These are phyloP conservation scores for Rubus idaeus DNA, from an alignment of 306 rosid genomes.

Conservation along the genomic window DNA sequence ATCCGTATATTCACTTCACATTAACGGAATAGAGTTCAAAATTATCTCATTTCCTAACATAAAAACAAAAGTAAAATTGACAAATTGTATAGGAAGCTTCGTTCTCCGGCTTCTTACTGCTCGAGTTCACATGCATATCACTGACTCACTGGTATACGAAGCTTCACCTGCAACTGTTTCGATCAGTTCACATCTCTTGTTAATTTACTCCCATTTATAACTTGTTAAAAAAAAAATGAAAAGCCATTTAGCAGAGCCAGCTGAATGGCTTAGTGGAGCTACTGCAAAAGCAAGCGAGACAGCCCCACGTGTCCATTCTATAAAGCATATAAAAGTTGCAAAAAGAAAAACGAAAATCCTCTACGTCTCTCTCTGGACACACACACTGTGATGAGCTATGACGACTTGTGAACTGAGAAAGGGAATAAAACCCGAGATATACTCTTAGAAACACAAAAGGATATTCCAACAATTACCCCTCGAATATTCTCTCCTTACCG, in stretches of 20 bases:
- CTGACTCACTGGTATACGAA: no score
- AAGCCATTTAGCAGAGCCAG: background rate
- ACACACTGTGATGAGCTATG: background rate
- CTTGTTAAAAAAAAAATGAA: no score
- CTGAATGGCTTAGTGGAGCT: background rate
- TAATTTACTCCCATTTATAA: no score
- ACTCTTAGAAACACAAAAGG: conserved; percentile 45
- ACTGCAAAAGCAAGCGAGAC: background rate
- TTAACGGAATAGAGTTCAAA: no score
- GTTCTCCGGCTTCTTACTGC: no score
- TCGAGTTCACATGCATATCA: no score
- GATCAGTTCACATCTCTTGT: no score
- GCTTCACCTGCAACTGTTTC: no score
- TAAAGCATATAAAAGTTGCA: background rate
- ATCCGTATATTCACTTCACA: no score
- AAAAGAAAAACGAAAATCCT: background rate
- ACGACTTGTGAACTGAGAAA: background rate
- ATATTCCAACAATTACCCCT: conserved; percentile 67
- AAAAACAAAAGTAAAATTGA: no score
- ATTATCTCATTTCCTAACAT: no score
- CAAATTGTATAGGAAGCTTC: no score
- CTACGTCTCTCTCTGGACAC: background rate
- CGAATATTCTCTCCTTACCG: conserved; percentile 72
- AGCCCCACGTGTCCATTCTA: conserved; percentile 15
- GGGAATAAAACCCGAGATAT: conserved; percentile 65